A percentile compares a stretch with the other conserved stretches of the same genome.
These are phyloP conservation scores for Hypholoma sublateritium DNA, from an alignment of 768 basidiomycete species.

Conservation along the genomic window DNA sequence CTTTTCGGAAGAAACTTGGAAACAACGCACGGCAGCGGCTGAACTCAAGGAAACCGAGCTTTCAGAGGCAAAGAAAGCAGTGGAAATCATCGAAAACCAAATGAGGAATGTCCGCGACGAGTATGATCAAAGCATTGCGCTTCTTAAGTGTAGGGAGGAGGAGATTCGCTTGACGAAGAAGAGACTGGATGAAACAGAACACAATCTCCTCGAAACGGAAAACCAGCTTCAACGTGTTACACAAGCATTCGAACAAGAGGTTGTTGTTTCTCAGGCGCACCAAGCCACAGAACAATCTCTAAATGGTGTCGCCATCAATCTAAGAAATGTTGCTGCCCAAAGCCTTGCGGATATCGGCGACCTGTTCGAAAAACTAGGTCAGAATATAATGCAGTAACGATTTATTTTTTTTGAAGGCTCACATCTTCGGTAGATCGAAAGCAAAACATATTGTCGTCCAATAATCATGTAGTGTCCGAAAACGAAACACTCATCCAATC, in stretches of 20 bases:
- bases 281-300: constrained; percentile 70
- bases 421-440: constrained; percentile 62
- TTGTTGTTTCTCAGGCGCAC: constrained; percentile 73
- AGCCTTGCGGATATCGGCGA: constrained; percentile 68
- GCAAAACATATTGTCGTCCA: constrained; percentile 57
- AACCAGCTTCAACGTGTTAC: constrained; percentile 59
- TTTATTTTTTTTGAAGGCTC: neutral
- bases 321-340: constrained; percentile 67
- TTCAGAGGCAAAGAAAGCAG: constrained; percentile 80
- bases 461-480: constrained; percentile 61
- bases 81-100: constrained; percentile 82
- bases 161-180: constrained; percentile 69
- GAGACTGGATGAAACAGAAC: constrained; percentile 51
- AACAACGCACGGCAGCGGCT: constrained; percentile 74
- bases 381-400: constrained; percentile 17
- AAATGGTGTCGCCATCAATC: constrained; percentile 67
- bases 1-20: constrained; percentile 90
- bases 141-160: constrained; percentile 72
- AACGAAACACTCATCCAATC: constrained; percentile 60
- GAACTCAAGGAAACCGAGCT: constrained; percentile 75
- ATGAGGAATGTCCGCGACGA: constrained; percentile 81
- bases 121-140: constrained; percentile 84
- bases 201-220: constrained; percentile 51
- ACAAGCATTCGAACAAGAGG: constrained; percentile 74
- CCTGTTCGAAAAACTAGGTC: constrained; percentile 84